Evolutionary conservation across 2,329 filamentous ascomycete species (phyloP), one percentile per base, ranked within the genome.

Genomic region (Nemania bipapillata): DNA sequence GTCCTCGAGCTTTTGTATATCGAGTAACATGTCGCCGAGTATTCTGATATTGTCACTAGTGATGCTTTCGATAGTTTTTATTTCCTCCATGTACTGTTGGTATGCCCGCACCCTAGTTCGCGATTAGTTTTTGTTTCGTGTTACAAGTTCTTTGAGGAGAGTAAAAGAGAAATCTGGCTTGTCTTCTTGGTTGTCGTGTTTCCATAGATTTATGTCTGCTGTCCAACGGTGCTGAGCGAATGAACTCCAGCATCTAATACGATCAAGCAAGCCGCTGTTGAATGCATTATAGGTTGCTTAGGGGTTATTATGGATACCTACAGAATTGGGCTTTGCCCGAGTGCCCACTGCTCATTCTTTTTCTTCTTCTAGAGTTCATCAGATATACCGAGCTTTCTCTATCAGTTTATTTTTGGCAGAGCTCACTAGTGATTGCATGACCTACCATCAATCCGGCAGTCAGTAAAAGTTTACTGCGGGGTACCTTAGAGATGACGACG

Each of bases 81-180:
- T 42, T 30, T 64, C 62, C 40, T 56, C 45, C 52, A 64, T 57
- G 45, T 64, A 64, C 40, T 64, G 45, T 22, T 64, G 62, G 28
- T 64, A 64, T 40, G 45, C 30, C 2, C 62, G 26, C n/a, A 64
- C 62, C 24, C 62, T 64, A 22, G 6, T 6, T 26, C 3, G 15
- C 37, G 4, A 28, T 52, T 52, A 52, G 49, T 24, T 22, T 4
- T 22, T n/a, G 5, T 22, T 22, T 3, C 4, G 3, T 22, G 4
- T 22, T 11, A 3, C 17, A 11, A 24, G 11, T 22, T 2, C 2
- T 49, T 49, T 22, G 45, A 49, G 8, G 45, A 40, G 5, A 40
- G 5, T 35, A 50, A 26, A 50, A 26, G 26, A 50, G 4, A 24
- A 8, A 50, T 50, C 8, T 5, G 5, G 32, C 11, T 35, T 35